These are phyloP conservation scores for Epichloe glyceriae DNA, from an alignment of 2,329 filamentous ascomycete species.

Conservation along the genomic window DNA sequence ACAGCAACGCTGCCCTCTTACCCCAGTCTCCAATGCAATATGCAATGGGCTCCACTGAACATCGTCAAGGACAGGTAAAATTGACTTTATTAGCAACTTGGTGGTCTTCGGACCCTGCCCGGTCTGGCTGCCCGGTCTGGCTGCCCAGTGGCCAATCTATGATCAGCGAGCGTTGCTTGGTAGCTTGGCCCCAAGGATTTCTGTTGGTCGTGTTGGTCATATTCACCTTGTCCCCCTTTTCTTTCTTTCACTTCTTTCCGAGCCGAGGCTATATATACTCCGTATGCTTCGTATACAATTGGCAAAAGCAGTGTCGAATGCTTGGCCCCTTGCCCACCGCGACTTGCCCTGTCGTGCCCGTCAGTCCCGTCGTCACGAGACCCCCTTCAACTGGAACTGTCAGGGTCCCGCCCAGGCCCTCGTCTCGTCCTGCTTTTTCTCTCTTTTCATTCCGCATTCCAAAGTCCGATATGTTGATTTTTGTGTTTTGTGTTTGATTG, in stretches of 20 bases:
- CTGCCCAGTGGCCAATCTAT: neutral
- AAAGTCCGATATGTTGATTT: neutral
- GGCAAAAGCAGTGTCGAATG: too few species aligned
- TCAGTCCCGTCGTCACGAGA: constrained; percentile 2
- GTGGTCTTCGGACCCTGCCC: neutral
- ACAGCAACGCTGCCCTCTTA: too few species aligned
- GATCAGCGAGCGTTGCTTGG: neutral
- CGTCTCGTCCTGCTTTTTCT: neutral
- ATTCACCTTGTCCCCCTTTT: neutral
- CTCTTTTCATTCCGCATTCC: neutral
- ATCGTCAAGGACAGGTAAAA: neutral
- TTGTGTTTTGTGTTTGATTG: neutral
- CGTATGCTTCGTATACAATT: too few species aligned
- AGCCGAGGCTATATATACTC: too few species aligned
- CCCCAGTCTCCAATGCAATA: neutral
- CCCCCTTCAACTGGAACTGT: neutral
- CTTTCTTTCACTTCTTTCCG: too few species aligned
- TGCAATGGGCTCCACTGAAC: neutral
- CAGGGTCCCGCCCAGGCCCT: neutral
- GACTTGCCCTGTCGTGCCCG: neutral
- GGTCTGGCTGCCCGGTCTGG: too few species aligned
- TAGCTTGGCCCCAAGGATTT: neutral
- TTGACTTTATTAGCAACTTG: neutral
- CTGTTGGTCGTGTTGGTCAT: neutral
- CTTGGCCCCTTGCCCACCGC: neutral